Conservation (phyloP, 768 basidiomycete species). For the Trametes meyenii region DNA sequence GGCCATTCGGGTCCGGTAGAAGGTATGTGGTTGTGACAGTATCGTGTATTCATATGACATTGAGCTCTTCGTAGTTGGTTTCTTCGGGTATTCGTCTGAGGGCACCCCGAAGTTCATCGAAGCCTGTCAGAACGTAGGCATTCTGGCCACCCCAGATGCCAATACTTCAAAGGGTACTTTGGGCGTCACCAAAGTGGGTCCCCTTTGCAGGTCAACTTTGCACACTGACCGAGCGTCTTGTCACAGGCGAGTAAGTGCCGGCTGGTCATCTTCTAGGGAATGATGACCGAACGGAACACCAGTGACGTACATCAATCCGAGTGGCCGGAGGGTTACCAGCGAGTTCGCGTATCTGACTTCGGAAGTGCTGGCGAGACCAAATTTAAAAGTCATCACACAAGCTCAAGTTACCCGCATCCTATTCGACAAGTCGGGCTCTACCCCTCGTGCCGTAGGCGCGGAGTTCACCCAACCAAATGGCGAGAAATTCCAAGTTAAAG, state of each 20-base stretch:
- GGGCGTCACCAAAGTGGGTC: conserved; percentile 61
- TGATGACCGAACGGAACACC: not conserved
- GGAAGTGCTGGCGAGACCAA: conserved; percentile 63
- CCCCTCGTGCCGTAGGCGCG: conserved; percentile 58
- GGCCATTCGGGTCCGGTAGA: conserved; percentile 60
- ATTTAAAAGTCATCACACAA: conserved; percentile 61
- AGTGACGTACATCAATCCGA: conserved; percentile 71
- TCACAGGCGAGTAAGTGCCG: conserved; percentile 34
- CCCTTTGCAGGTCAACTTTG: not conserved
- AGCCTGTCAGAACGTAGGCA: conserved; percentile 52
- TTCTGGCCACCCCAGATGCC: conserved; percentile 57
- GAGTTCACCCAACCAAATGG: conserved; percentile 53
- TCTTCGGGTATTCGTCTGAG: conserved; percentile 49
- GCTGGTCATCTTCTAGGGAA: too few relatives aligned
- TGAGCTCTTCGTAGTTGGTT: conserved; percentile 45
- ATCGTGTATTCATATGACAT: too few relatives aligned
- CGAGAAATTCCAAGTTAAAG: conserved; percentile 46
- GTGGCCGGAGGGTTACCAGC: conserved; percentile 57
- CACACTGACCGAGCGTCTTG: not conserved
- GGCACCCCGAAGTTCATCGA: conserved; percentile 56
- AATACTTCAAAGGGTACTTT: conserved; percentile 58
- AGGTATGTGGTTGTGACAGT: conserved; percentile 17
- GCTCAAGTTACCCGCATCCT: conserved; percentile 61
- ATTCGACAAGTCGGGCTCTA: conserved; percentile 44
- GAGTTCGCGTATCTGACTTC: conserved; percentile 70